Base-by-base conservation (phyloP, 371 early-diverging fungal species). In the Mortierella sp. region DNA sequence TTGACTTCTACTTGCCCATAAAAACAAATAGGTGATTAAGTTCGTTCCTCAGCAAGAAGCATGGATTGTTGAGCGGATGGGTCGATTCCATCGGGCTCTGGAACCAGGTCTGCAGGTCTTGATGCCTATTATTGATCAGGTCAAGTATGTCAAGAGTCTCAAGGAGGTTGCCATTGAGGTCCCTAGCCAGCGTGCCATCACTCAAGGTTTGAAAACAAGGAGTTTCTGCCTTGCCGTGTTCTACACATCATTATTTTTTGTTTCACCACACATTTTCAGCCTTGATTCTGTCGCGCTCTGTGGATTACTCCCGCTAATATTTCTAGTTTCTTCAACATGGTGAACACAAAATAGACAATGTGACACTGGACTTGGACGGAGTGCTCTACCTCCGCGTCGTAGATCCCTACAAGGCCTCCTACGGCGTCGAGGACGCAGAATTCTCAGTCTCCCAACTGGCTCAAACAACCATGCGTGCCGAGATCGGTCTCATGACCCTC, bases 41-140 rank as follows among this genome's bases (percentile, higher is more conserved):
- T 99, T 99, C 88, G 99, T 99, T 21, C 99, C 99, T 70, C 98
- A 99, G 90, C 98, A 99, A 88, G 97, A 98, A 89, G 98, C 98
- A 2, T 99, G 96, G 96, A 93, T 97, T 54, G 94, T 97, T 5
- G 97, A 97, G 83, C 93, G 97, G 44, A 96, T 96, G 94, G 97
- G 97, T 49, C 91, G 91, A 81, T 97, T 97, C 87, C 90, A 96
- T 89, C 91, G 96, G 60, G 92, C 97, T 77, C 89, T 99, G 32
- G 96, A 97, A 70, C 98, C 99, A 4, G 98, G 98, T 44, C 91
- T 99, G 4, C 96, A 97, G 55, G 91, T 99, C 51, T 89, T 99
- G 55, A 83, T 96, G 18, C 99, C 99, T 5, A 76, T 99, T 48
- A 83, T 99, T 60, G 99, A 99, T 82, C 91, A 93, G 49, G 95